Conservation (phyloP, 768 basidiomycete species). For the Cyclocybe aegerita region DNA sequence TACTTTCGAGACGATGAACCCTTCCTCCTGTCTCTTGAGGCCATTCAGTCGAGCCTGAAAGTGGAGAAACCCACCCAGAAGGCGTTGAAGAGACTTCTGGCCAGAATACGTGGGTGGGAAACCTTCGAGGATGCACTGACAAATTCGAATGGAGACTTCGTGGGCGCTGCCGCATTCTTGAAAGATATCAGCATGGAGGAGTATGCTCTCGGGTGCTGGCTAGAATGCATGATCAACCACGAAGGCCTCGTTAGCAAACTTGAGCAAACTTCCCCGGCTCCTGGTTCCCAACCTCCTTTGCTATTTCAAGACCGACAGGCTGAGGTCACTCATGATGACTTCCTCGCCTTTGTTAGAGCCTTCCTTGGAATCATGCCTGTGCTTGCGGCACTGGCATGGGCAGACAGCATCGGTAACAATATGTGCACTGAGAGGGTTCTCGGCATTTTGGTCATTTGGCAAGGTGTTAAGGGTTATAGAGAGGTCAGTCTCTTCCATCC, state of each 20-base stretch:
- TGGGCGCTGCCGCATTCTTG: constrained; percentile 46
- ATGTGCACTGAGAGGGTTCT: constrained; percentile 63
- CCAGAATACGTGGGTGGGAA: constrained; percentile 58
- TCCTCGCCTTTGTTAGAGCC: constrained; percentile 63
- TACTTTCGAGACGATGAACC: constrained; percentile 40
- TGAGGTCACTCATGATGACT: constrained; percentile 49
- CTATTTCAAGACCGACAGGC: constrained; percentile 31
- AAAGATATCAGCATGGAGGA: constrained; percentile 66
- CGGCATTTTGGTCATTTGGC: constrained; percentile 65
- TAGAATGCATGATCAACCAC: constrained; percentile 67
- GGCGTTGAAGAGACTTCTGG: constrained; percentile 46
- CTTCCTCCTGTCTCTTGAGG: constrained; percentile 41
- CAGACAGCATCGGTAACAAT: constrained; percentile 71
- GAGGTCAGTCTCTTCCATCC: constrained; percentile 44
- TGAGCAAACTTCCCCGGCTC: constrained; percentile 32
- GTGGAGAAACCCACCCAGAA: constrained; percentile 39
- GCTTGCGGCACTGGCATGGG: constrained; percentile 75
- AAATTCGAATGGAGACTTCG: constrained; percentile 52
- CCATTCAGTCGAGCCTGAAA: constrained; percentile 36
- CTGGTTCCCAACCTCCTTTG: constrained; percentile 35
- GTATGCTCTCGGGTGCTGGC: constrained; percentile 69
- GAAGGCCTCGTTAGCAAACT: constrained; percentile 48
- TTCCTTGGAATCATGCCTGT: constrained; percentile 67
- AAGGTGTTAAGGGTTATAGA: constrained; percentile 66
- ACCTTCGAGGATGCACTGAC: constrained; percentile 60